A percentile compares a stretch with the other conserved stretches of the same genome.
phyloP scores from a whole-genome alignment of 352 stramenopile genomes.

The Globisporangium radiosum region DNA sequence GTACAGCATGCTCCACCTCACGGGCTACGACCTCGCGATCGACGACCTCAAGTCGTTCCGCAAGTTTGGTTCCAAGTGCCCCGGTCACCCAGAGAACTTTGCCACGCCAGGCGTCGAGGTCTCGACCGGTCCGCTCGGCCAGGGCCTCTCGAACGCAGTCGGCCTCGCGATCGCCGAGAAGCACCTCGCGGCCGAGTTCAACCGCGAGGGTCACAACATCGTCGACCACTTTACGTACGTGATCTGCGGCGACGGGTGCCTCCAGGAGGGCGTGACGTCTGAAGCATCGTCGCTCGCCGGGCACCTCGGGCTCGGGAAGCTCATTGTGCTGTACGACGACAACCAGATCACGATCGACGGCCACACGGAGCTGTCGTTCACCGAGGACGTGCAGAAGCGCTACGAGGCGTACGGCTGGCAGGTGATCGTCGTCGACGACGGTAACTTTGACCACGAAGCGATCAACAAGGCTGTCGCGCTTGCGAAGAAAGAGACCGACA shows the following conservation, averaged over 20 bases:
- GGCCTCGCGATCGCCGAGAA: conserved; percentile 97
- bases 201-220: conserved; percentile 91
- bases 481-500: conserved; percentile 93
- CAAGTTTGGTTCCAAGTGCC: conserved; percentile 92
- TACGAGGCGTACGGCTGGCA: conserved; percentile 99
- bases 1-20: conserved; percentile 99
- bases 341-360: conserved; percentile 99
- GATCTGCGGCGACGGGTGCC: conserved; percentile 98
- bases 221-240: conserved; percentile 99
- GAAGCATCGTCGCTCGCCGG: conserved; percentile 96
- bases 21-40: conserved; percentile 91
- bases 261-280: conserved; percentile 97
- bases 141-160: conserved; percentile 98
- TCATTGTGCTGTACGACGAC: conserved; percentile 99
- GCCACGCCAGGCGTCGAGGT: conserved; percentile 93
- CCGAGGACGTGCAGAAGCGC: conserved; percentile 96
- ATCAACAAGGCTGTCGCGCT: conserved; percentile 92
- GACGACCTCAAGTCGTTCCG: conserved; percentile 98
- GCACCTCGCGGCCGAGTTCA: conserved; percentile 97
- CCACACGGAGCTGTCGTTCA: conserved; percentile 94
- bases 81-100: conserved; percentile 98
- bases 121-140: conserved; percentile 95
- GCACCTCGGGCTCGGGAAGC: conserved; percentile 96
- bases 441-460: conserved; percentile 89
- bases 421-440: conserved; percentile 92